Evolutionary conservation across 2,329 filamentous ascomycete genomes (phyloP), one percentile per base, ranked within the genome.

Genomic region (Trichoderma sp.): DNA sequence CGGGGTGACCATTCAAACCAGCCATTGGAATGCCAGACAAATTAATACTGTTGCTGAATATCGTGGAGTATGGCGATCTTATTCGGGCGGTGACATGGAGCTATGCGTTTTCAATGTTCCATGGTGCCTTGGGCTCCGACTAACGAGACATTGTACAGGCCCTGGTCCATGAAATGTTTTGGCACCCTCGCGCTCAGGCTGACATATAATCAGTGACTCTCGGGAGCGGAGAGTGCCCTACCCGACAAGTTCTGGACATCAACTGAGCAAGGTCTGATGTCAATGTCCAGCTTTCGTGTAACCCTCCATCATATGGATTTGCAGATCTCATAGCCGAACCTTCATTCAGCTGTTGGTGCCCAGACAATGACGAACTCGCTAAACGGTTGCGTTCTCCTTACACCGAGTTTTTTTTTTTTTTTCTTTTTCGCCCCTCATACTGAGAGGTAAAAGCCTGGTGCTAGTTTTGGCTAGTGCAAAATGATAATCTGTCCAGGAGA

Each of bases 151-250:
- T n/a, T 35, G 21, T 58, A 59, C 58, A 40, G 16, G 11, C n/a
- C 27, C 37, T 40, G 19, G 27, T 55, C 10, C 35, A 21, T 31
- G 64, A 59, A 49, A 27, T 37, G 40, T 37, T 58, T 59, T 56
- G 7, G 35, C 40, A 37, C 24, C 13, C 58, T 58, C 40, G 37
- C 6, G 11, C 13, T 52, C 43, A 37, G 31, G 40, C 40, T 16
- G 55, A 49, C 40, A 37, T 52, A 37, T 52, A 37, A 29, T 31
- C 27, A 52, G 35, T 40, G 19, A 35, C 29, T 47, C 29, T 49
- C 64, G 64, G 64, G 40, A 59, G 49, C 47, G 47, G 49, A 52
- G 24, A 61, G 65, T 68, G 65, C 57, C 61, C 58, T 68, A 68
- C 47, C 65, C 65, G 65, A 68, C 13, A 49, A 49, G 24, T 24